Base-by-base conservation (phyloP, 2,329 filamentous ascomycete genomes). In the Nemania bipapillata region DNA sequence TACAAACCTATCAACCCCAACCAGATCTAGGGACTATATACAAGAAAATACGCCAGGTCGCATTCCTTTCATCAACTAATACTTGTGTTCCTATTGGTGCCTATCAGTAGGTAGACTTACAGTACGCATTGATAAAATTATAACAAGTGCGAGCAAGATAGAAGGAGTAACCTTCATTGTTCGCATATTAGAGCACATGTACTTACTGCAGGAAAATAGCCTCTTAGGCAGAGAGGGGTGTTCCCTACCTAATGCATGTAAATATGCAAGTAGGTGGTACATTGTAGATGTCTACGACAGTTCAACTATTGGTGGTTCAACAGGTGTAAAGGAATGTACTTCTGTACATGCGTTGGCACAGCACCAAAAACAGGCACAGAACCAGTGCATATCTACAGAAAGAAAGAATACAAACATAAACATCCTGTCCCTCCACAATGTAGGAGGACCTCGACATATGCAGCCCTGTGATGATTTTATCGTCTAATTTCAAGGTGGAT, bases 41-140 rank as follows among this genome's bases (percentile, higher is more conserved):
- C 47, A n/a, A n/a, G n/a, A n/a, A n/a, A n/a, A 9, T 56, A 68
- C 60, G 50, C 65, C 65, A 52, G 61, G 55, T 9, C 56, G 65
- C 65, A 68, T 55, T n/a, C 24, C 11, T 2, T 12, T 24, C 49
- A 50, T 35, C 55, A 50, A 28, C 32, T 37, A 59, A 50, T 42
- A 24, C 26, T 30, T 24, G 17, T 59, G 30, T 55, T 20, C 50
- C 30, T 9, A 63, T 55, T 60, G 32, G 47, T 7, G 35, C n/a
- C n/a, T n/a, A n/a, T n/a, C n/a, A n/a, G n/a, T n/a, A n/a, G n/a
- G n/a, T n/a, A n/a, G n/a, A n/a, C n/a, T n/a, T n/a, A n/a, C n/a
- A n/a, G n/a, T n/a, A n/a, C n/a, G n/a, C n/a, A n/a, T n/a, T n/a
- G n/a, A n/a, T n/a, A n/a, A 42, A n/a, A 42, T 12, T 42, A 12